These are phyloP conservation scores for Dactylorhiza incarnata DNA, from an alignment of 106 monocot species.

Conservation along the genomic window DNA sequence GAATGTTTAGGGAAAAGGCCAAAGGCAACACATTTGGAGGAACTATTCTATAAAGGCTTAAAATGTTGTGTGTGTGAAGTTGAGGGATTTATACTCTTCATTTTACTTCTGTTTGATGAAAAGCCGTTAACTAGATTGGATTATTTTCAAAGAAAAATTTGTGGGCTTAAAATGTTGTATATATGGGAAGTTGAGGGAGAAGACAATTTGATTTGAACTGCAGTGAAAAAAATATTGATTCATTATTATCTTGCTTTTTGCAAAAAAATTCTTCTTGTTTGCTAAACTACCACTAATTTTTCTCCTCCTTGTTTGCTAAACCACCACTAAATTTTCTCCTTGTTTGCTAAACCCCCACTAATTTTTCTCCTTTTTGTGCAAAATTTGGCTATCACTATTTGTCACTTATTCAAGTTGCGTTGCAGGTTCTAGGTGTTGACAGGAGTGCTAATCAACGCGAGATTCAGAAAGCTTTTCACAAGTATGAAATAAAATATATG, in stretches of 20 bases:
- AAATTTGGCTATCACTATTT: not conserved
- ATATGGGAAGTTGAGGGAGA: not conserved
- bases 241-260: no score
- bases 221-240: no score
- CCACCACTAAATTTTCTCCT: not conserved
- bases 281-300: not conserved
- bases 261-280: not conserved
- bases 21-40: no score
- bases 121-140: not conserved
- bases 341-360: no score
- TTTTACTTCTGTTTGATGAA: not conserved
- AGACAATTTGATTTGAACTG: not conserved
- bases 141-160: not conserved
- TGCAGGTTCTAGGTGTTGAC: slow-evolving; percentile 92
- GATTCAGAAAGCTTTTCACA: slow-evolving; percentile 96
- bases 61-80: no score
- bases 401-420: slow-evolving; percentile 2
- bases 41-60: no score
- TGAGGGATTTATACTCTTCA: not conserved
- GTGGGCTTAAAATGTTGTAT: not conserved
- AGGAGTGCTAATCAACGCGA: slow-evolving; percentile 79
- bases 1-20: no score
- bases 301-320: not conserved
- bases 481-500: slow-evolving; percentile 26
- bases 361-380: not conserved